phyloP scores from a whole-genome alignment of 139 green algal species.

The Micromonas pusilla region DNA sequence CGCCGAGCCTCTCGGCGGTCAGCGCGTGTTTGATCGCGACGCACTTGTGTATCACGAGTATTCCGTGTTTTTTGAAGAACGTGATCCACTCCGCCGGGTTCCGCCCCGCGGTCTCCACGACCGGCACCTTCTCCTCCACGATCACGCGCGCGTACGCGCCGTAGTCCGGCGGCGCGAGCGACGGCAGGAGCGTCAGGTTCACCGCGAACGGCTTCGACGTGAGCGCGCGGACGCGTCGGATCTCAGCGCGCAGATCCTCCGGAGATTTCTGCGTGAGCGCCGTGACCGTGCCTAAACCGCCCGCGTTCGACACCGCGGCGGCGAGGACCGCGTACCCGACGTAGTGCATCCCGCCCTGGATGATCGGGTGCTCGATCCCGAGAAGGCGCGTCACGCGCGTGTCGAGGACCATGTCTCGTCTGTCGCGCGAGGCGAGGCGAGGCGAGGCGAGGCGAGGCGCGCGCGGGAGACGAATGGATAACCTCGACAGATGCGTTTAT shows the following conservation, averaged over 20 bases:
- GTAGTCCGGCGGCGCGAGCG: conserved; percentile 27
- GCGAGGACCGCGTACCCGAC: background rate
- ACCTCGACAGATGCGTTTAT: no score
- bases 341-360: conserved; percentile 25
- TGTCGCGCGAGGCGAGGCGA: background rate
- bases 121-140: conserved; percentile 15
- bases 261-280: conserved; percentile 24
- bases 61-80: conserved; percentile 9
- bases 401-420: background rate
- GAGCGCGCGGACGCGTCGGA: background rate
- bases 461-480: background rate
- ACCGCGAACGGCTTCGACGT: conserved; percentile 17
- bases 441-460: background rate
- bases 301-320: conserved; percentile 22
- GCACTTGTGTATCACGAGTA: conserved; percentile 27
- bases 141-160: conserved; percentile 22
- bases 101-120: conserved; percentile 26
- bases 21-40: conserved; percentile 17
- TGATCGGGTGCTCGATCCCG: conserved; percentile 14
- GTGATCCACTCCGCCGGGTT: conserved; percentile 4
- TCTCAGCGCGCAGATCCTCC: conserved; percentile 23
- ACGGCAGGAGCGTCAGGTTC: conserved; percentile 30
- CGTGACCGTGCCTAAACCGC: conserved; percentile 24
- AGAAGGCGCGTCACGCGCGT: conserved; percentile 5
- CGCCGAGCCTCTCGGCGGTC: conserved; percentile 19